Conservation (phyloP, 768 basidiomycete species). For the Russula vinacea region DNA sequence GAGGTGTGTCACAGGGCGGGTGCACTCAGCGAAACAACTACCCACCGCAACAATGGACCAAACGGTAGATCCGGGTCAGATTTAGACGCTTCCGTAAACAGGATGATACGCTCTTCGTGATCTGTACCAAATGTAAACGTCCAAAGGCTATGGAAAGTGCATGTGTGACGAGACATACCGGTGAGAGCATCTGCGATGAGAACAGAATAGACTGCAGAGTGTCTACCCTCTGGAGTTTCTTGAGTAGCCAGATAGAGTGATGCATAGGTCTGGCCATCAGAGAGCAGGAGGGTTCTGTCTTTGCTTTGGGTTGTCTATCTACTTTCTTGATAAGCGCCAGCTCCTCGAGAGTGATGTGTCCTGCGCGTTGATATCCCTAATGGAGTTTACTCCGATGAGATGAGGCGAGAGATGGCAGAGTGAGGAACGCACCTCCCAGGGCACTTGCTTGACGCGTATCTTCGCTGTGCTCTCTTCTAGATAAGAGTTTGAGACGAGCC, state of each 20-base stretch:
- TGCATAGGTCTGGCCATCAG: conserved; percentile 81
- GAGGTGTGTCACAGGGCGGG: conserved; percentile 24
- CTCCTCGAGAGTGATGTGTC: conserved; percentile 83
- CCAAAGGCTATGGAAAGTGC: background rate
- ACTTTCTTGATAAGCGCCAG: conserved; percentile 85
- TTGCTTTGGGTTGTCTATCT: conserved; percentile 72
- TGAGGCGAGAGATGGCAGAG: background rate
- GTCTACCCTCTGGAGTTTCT: conserved; percentile 79
- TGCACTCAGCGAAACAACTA: background rate
- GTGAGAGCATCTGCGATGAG: conserved; percentile 84
- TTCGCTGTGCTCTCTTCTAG: conserved; percentile 86
- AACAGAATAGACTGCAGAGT: conserved; percentile 81
- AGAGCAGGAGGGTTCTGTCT: conserved; percentile 71
- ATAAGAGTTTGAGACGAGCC: conserved; percentile 75
- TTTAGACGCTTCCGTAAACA: conserved; percentile 62
- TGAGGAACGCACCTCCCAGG: conserved; percentile 78
- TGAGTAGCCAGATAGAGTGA: conserved; percentile 88
- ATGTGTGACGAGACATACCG: conserved; percentile 45
- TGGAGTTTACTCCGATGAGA: background rate
- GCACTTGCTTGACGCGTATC: conserved; percentile 85
- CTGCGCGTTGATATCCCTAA: conserved; percentile 94
- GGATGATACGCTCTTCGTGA: conserved; percentile 80
- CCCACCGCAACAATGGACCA: conserved; percentile 69
- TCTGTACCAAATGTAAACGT: conserved; percentile 43
- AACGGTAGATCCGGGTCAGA: conserved; percentile 80